These are phyloP conservation scores for Suillus fuscotomentosus DNA, from an alignment of 768 basidiomycete genomes.

Conservation along the genomic window DNA sequence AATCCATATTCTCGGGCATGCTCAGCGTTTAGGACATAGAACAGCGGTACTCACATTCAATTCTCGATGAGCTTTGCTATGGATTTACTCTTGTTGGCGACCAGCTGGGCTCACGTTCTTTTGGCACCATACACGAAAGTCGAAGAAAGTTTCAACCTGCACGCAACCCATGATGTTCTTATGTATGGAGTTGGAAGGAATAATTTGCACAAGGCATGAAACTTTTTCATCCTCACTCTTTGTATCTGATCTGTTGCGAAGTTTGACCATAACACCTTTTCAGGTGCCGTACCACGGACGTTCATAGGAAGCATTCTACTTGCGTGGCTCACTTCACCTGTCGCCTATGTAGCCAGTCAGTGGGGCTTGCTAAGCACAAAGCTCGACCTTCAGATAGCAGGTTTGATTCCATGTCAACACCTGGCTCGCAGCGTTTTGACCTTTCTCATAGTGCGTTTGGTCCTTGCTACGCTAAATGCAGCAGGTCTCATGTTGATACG, in stretches of 20 bases:
- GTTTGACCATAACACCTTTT: constrained; percentile 90
- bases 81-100: constrained; percentile 50
- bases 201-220: constrained; percentile 36
- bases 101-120: constrained; percentile 66
- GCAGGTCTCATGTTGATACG: constrained; percentile 61
- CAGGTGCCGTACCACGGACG: constrained; percentile 86
- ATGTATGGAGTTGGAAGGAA: constrained; percentile 59
- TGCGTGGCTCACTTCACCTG: constrained; percentile 53
- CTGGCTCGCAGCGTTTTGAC: neutral
- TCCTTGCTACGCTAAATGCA: constrained; percentile 67
- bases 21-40: neutral
- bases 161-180: constrained; percentile 86
- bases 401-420: constrained; percentile 40
- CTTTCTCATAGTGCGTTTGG: constrained; percentile 59
- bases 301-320: constrained; percentile 79
- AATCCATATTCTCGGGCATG: neutral
- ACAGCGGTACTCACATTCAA: neutral
- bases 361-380: constrained; percentile 52
- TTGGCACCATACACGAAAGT: constrained; percentile 93
- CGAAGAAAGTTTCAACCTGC: constrained; percentile 95
- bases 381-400: constrained; percentile 65
- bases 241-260: constrained; percentile 29
- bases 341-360: constrained; percentile 40
- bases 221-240: neutral
- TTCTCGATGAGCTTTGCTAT: constrained; percentile 24